These are phyloP conservation scores for Apiotrichum brassicae DNA, from an alignment of 1,284 basidiomycete genomes.

Conservation along the genomic window DNA sequence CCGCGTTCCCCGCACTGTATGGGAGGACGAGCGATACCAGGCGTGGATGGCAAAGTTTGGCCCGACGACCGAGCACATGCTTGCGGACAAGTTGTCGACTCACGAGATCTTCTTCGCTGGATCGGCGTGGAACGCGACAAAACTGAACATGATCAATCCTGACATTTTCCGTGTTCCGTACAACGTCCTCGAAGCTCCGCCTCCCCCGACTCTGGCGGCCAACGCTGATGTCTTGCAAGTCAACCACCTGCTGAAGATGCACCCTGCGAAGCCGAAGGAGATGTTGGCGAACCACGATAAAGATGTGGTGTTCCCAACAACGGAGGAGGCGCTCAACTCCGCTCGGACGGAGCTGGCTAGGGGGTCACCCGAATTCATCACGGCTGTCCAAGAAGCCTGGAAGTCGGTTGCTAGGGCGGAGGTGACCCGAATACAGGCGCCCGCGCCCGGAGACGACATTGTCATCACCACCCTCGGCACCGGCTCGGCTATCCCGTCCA, in stretches of 20 bases:
- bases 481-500: constrained; percentile 75
- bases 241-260: constrained; percentile 30
- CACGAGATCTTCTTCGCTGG: constrained; percentile 71
- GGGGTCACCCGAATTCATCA: constrained; percentile 14
- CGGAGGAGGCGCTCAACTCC: constrained; percentile 17
- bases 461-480: constrained; percentile 76
- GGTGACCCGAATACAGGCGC: background rate
- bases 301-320: constrained; percentile 27
- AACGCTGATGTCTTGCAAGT: constrained; percentile 50
- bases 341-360: constrained; percentile 12
- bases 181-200: constrained; percentile 42
- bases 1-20: constrained; percentile 59
- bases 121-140: constrained; percentile 63
- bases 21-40: constrained; percentile 63
- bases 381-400: constrained; percentile 21
- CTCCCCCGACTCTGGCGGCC: constrained; percentile 13
- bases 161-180: constrained; percentile 68
- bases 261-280: constrained; percentile 22
- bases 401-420: constrained; percentile 15
- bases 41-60: constrained; percentile 65
- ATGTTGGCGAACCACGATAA: constrained; percentile 17
- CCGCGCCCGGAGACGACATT: constrained; percentile 58
- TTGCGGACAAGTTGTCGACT: constrained; percentile 58
- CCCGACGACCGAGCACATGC: constrained; percentile 59
- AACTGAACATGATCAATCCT: constrained; percentile 64